Base-by-base conservation (phyloP, 768 basidiomycete genomes). In the Brasilioporus rufonigricans region DNA sequence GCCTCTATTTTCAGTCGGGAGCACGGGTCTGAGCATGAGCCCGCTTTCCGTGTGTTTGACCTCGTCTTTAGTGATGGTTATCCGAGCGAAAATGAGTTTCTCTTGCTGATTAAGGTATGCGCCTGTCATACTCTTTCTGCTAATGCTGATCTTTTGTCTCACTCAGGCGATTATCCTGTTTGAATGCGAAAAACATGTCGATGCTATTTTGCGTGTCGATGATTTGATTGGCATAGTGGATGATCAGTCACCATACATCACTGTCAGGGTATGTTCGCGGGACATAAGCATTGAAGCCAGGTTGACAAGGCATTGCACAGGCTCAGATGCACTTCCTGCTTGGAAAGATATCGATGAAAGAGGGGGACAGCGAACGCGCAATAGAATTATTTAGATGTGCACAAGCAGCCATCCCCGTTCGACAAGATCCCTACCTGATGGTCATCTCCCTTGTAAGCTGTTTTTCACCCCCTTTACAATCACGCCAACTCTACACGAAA, bases 41-140 rank as follows among this genome's bases (percentile, higher is more conserved):
- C 13, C 1, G 56, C 14, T 18, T 24, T 50, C 13, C 21, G 23
- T 16, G 31, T n/a, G 11, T 58, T 48, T 26, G 59, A 58, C 35
- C 57, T 53, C 24, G 47, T 29, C 6, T 58, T 54, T 29, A 11
- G 35, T 1, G 38, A 50, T 8, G 29, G 44, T 38, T 23, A 31
- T 11, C 26, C 48, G 11, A 24, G 3, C 5, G 57, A 60, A 32
- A 52, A 19, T 6, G 44, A 19, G 12, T 29, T 44, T 41, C 45
- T 60, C n/a, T 44, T 60, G 29, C 41, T 54, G 6, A 52, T 60
- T 23, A 60, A 54, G 52, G 59, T 54, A 31, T 29, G 24, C 14
- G 6, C 4, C 6, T 0, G 6, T 32, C 23, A 8, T 45, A 11
- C 3, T n/a, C n/a, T n/a, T n/a, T n/a, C n/a, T n/a, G n/a, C n/a